Conservation (phyloP, 2,329 filamentous ascomycete species). For the Penicillium hesseltinei region DNA sequence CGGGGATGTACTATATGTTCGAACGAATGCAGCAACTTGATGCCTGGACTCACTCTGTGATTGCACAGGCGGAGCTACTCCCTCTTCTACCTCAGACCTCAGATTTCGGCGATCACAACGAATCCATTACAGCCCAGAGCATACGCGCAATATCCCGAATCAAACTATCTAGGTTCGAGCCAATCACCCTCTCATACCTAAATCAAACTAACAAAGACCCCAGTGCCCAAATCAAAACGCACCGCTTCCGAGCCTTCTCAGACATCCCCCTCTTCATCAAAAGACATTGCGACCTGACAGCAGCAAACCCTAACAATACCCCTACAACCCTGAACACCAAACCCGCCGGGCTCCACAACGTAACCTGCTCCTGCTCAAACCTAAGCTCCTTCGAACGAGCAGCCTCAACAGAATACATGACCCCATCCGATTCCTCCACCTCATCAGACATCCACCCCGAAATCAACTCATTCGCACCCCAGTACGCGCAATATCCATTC, state of each 20-base stretch:
- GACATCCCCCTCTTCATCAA: slow-evolving; percentile 49
- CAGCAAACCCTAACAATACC: slow-evolving; percentile 24
- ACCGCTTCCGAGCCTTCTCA: slow-evolving; percentile 48
- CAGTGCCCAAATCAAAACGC: slow-evolving; percentile 47
- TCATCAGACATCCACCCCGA: slow-evolving; percentile 33
- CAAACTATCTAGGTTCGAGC: slow-evolving; percentile 42
- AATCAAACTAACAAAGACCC: slow-evolving; percentile 6
- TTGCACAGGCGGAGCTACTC: slow-evolving; percentile 37
- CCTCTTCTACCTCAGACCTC: slow-evolving; percentile 24
- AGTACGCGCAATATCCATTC: slow-evolving; percentile 31
- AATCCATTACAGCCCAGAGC: slow-evolving; percentile 40
- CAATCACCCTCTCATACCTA: not conserved
- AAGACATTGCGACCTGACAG: slow-evolving; percentile 45
- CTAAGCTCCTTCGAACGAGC: slow-evolving; percentile 32
- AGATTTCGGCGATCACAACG: slow-evolving; percentile 29
- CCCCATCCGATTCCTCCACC: slow-evolving; percentile 34
- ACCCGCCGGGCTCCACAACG: slow-evolving; percentile 25
- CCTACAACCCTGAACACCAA: slow-evolving; percentile 12
- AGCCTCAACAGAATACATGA: slow-evolving; percentile 32
- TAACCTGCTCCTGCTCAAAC: slow-evolving; percentile 35
- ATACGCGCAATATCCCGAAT: slow-evolving; percentile 45
- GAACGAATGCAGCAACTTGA: slow-evolving; percentile 46
- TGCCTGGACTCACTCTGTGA: slow-evolving; percentile 38
- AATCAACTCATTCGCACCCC: slow-evolving; percentile 26
- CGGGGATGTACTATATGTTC: slow-evolving; percentile 39